These are phyloP conservation scores for Peronospora farinosa DNA, from an alignment of 352 stramenopile species.

Conservation along the genomic window DNA sequence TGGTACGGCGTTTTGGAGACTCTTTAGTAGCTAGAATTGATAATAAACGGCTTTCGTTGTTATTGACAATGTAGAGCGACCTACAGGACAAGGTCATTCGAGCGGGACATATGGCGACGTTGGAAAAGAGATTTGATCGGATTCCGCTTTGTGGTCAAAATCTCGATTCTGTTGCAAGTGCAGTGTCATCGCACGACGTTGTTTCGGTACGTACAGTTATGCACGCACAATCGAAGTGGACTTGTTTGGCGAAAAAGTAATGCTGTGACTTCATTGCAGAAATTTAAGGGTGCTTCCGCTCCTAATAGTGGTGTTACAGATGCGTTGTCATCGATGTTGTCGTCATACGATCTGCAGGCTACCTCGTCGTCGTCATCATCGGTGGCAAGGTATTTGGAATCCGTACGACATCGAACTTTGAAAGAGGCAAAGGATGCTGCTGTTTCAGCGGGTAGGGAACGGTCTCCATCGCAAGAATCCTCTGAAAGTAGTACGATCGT, in stretches of 20 bases:
- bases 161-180: not conserved
- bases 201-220: constrained; percentile 10
- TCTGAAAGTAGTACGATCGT: constrained; percentile 32
- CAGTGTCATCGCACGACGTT: not conserved
- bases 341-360: constrained; percentile 39
- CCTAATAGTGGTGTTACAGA: constrained; percentile 7
- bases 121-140: constrained; percentile 50
- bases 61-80: constrained; percentile 34
- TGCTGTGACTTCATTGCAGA: constrained; percentile 3
- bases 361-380: constrained; percentile 43
- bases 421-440: constrained; percentile 29
- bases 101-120: constrained; percentile 64
- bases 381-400: constrained; percentile 48
- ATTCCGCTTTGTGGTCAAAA: constrained; percentile 9
- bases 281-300: not conserved
- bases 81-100: constrained; percentile 74
- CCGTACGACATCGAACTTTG: constrained; percentile 38
- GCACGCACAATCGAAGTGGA: not conserved
- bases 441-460: constrained; percentile 14
- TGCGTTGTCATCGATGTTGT: constrained; percentile 41
- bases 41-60: constrained; percentile 3
- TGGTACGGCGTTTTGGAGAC: constrained; percentile 33
- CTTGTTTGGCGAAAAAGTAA: not conserved
- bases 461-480: constrained; percentile 42
- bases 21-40: not conserved